Evolutionary conservation across 1,139 yeast species (phyloP), one percentile per base, ranked within the genome.

Genomic region (Suhomyces wounanorum): DNA sequence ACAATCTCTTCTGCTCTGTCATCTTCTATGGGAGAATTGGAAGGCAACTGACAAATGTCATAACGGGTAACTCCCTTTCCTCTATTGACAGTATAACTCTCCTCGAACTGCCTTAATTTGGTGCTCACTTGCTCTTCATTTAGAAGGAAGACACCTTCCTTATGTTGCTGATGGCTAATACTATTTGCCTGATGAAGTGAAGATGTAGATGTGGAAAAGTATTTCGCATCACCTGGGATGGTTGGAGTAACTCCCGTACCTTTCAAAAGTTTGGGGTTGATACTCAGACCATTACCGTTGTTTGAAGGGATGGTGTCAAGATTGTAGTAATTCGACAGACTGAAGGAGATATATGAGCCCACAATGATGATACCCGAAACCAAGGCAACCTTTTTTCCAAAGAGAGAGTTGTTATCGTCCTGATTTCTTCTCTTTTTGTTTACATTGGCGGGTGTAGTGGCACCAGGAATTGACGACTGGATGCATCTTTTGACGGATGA

Each of bases 11-110:
- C 98, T 1, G 94, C 83, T 55, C 96, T 81, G 63, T 89, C 97
- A 65, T 94, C 99, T 68, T 94, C 99, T 57, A 92, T 90, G 9
- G 99, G 99, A 44, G 87, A 84, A 67, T 94, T 95, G 40, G 96
- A 87, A 8, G 98, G 88, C 52, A 94, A 72, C 69, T 94, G 99
- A 45, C 96, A 82, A 33, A 90, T 82, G 64, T 95, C 99, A 63
- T 91, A 92, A 50, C 99, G 77, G n/a, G 84, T 69, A 16, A 94
- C 94, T n/a, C 98, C 98, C 58, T 87, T 86, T 13, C 95, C 92
- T 53, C 97, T 78, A 58, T 88, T 85, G 18, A 92, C 94, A 40
- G 73, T 65, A 63, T 86, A 89, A 57, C 95, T 85, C 68, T 91
- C 96, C 65, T 92, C 96, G 59, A 78, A 77, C 56, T 84, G 85